Evolutionary conservation across 169 alveolate species (phyloP).

Genomic region (Cryptosporidium muris): DNA sequence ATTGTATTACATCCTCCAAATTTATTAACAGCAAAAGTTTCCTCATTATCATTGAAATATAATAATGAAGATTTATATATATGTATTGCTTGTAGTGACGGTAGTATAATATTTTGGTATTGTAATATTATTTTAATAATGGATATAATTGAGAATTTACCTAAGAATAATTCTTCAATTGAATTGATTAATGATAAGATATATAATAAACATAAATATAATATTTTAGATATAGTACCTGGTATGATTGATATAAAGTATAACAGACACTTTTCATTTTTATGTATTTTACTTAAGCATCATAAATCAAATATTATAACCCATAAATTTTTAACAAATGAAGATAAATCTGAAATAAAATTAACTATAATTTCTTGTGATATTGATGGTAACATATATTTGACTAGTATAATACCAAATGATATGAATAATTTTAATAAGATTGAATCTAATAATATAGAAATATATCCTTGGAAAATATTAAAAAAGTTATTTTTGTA

Average conservation of each 20-base stretch:
- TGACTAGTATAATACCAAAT: neutral
- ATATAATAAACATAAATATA: neutral
- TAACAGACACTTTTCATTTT: neutral
- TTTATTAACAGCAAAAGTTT: constrained; percentile 13
- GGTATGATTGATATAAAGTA: neutral
- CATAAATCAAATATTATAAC: constrained; percentile 24
- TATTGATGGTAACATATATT: constrained; percentile 39
- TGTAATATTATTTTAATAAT: neutral
- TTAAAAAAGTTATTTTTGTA: constrained; percentile 33
- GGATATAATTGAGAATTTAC: no score
- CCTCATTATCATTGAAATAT: constrained; percentile 29
- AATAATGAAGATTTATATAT: constrained; percentile 25
- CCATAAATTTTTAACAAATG: constrained; percentile 39
- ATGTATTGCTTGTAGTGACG: constrained; percentile 25
- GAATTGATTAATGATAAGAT: neutral
- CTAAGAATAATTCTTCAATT: neutral
- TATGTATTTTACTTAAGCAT: constrained; percentile 6
- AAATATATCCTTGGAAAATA: neutral
- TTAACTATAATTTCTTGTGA: constrained; percentile 25
- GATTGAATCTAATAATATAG: neutral
- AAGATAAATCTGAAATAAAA: neutral
- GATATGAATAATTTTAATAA: neutral
- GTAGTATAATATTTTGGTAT: constrained; percentile 30
- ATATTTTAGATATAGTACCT: neutral
- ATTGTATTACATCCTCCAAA: constrained; percentile 22